Evolutionary conservation across 176 grass and related monocot genomes (phyloP).

Genomic region (Zoysia japonica): DNA sequence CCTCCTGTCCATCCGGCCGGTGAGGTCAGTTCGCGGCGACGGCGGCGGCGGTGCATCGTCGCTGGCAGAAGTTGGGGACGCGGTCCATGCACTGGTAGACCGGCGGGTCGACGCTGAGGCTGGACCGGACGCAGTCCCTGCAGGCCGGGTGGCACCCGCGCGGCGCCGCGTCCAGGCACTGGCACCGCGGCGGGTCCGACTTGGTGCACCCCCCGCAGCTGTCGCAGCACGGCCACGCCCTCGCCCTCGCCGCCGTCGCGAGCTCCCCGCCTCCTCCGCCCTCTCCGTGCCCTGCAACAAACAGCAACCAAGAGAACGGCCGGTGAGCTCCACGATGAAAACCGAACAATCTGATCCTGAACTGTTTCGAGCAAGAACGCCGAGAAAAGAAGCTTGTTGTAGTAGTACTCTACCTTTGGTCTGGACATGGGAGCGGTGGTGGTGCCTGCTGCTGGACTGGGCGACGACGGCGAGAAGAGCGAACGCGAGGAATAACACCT

Average conservation of each 20-base stretch:
- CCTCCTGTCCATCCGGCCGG: not conserved
- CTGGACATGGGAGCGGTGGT: slow-evolving; percentile 28
- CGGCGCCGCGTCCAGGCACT: slow-evolving; percentile 60
- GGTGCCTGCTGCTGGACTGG: slow-evolving; percentile 44
- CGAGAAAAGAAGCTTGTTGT: not conserved
- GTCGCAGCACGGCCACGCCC: slow-evolving; percentile 73
- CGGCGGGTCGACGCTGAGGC: slow-evolving; percentile 57
- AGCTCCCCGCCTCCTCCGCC: not conserved
- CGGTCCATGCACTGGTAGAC: slow-evolving; percentile 82
- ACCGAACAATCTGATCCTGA: not conserved
- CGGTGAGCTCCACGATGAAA: not conserved
- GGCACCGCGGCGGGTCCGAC: slow-evolving; percentile 48
- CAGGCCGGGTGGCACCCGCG: slow-evolving; percentile 80
- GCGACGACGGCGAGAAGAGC: slow-evolving; percentile 23
- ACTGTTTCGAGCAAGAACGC: not conserved
- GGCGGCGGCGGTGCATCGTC: slow-evolving; percentile 42
- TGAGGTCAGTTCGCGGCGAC: not conserved
- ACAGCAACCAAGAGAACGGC: slow-evolving; percentile 11
- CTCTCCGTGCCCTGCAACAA: slow-evolving; percentile 14
- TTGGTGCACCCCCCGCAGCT: slow-evolving; percentile 72
- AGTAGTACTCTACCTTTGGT: slow-evolving; percentile 28
- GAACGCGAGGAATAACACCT: slow-evolving; percentile 20
- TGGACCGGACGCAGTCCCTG: slow-evolving; percentile 64
- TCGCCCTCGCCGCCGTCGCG: not conserved
- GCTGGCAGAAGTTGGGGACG: slow-evolving; percentile 56